A percentile compares a stretch with the other conserved stretches of the same genome.
These are phyloP conservation scores for Crithidia expoeki DNA, from an alignment of 208 protist genomes.

Conservation along the genomic window DNA sequence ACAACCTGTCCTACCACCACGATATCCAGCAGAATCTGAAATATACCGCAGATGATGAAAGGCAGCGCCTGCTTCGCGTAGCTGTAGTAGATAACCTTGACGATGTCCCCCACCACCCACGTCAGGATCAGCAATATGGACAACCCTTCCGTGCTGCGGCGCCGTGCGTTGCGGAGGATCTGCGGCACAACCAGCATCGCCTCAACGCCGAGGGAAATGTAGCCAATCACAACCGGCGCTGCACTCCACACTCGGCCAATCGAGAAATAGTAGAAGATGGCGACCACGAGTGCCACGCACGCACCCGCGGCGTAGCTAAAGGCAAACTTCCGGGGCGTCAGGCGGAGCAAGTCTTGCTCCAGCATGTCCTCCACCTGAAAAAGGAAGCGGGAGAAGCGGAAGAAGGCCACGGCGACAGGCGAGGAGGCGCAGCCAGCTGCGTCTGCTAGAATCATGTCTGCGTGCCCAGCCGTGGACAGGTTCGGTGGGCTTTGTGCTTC, in stretches of 20 bases:
- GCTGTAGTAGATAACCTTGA: conserved; percentile 81
- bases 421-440: not conserved
- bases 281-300: conserved; percentile 18
- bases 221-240: conserved; percentile 55
- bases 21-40: conserved; percentile 66
- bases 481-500: not conserved
- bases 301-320: conserved; percentile 25
- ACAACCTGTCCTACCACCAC: conserved; percentile 70
- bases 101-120: conserved; percentile 71
- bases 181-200: conserved; percentile 74
- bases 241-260: conserved; percentile 15
- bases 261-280: conserved; percentile 43
- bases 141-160: conserved; percentile 66
- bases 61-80: conserved; percentile 57
- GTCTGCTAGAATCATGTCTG: not conserved
- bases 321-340: conserved; percentile 38
- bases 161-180: conserved; percentile 74
- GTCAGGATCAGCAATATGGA: conserved; percentile 62
- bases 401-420: not conserved
- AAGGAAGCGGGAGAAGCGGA: conserved; percentile 20
- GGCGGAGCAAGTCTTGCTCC: conserved; percentile 32
- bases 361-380: conserved; percentile 39
- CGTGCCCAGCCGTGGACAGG: not conserved
- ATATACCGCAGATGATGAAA: conserved; percentile 67
- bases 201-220: conserved; percentile 67